Percentiles rank a stretch among this genome's conserved stretches.
These are phyloP conservation scores for Penicillium parvum DNA, from an alignment of 495 filamentous ascomycete genomes.

Conservation along the genomic window DNA sequence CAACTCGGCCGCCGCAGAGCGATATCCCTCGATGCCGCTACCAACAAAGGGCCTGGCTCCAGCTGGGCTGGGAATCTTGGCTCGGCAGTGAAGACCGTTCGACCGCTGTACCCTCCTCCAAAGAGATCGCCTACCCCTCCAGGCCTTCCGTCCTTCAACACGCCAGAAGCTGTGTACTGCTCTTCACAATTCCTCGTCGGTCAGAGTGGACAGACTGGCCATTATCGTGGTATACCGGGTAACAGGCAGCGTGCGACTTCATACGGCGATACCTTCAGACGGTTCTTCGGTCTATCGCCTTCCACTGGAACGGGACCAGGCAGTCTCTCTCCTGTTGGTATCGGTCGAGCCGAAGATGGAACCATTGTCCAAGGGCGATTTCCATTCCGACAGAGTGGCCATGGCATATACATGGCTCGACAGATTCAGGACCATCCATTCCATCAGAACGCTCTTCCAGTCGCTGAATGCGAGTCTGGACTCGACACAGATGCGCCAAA, in stretches of 20 bases:
- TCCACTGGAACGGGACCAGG: not conserved
- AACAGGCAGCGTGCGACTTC: conserved; percentile 9
- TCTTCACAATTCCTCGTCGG: conserved; percentile 23
- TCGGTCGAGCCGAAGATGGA: conserved; percentile 35
- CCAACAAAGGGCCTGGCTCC: conserved; percentile 5
- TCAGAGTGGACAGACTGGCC: conserved; percentile 2
- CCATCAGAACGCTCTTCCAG: conserved; percentile 22
- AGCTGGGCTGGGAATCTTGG: conserved; percentile 24
- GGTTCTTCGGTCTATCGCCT: conserved; percentile 24
- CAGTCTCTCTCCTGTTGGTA: conserved; percentile 9
- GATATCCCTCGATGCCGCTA: conserved; percentile 20
- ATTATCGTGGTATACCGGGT: not conserved
- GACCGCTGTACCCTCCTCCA: conserved; percentile 39
- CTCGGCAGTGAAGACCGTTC: conserved; percentile 26
- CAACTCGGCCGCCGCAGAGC: conserved; percentile 15
- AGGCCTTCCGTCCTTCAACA: conserved; percentile 45
- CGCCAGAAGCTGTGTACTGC: conserved; percentile 37
- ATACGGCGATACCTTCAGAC: conserved; percentile 24
- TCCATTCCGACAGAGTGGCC: conserved; percentile 35
- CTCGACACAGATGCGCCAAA: not conserved
- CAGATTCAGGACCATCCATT: conserved; percentile 36
- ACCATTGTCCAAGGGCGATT: conserved; percentile 38
- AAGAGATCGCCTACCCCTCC: conserved; percentile 42
- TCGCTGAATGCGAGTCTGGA: conserved; percentile 10
- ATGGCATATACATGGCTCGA: conserved; percentile 27